Conservation (phyloP, 129 eudicot genomes). For the Glebionis coronaria region DNA sequence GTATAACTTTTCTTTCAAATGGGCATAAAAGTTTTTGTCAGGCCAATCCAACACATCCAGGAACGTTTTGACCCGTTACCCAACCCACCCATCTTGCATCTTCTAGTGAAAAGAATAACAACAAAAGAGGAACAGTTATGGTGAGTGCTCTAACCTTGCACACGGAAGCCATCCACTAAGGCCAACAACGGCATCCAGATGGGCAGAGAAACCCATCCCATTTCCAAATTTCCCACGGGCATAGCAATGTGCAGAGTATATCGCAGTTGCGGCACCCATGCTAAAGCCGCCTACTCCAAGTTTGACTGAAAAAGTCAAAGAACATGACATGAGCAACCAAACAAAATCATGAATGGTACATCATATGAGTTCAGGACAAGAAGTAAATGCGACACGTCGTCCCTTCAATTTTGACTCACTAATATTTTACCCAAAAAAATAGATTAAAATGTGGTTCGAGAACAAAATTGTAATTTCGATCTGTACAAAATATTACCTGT, state of each 20-base stretch:
- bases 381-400: background rate
- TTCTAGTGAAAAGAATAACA: background rate
- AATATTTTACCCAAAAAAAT: no score
- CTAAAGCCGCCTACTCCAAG: conserved; percentile 83
- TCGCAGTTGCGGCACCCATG: conserved; percentile 82
- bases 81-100: background rate
- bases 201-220: conserved; percentile 44
- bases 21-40: background rate
- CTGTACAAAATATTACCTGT: no score
- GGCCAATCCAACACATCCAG: background rate
- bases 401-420: background rate
- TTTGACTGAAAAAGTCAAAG: conserved; percentile 41
- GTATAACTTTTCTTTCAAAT: background rate
- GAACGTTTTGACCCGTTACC: background rate
- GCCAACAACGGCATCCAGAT: conserved; percentile 65
- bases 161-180: conserved; percentile 85
- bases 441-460: no score
- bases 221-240: conserved; percentile 55
- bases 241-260: conserved; percentile 64
- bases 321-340: conserved; percentile 11
- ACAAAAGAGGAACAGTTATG: background rate
- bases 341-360: background rate
- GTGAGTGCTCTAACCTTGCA: conserved; percentile 46
- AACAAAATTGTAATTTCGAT: no score
- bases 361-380: no score